These are phyloP conservation scores for Solanum acaule DNA, from an alignment of 257 asterid genomes.

Conservation along the genomic window DNA sequence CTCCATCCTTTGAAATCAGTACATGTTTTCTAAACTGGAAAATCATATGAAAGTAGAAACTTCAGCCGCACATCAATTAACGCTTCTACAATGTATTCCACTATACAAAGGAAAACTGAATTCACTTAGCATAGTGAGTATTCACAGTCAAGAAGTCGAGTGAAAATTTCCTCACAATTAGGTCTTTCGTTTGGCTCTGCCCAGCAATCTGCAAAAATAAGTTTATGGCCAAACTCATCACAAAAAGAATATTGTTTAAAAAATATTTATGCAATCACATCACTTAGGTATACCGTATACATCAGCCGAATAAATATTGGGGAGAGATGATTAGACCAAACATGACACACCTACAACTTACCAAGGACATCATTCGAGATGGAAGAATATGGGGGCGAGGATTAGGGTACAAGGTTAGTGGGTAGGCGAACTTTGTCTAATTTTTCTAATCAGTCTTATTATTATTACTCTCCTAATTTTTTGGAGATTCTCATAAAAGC, in stretches of 20 bases:
- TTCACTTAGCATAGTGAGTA: conserved; percentile 48
- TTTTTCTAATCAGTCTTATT: background rate
- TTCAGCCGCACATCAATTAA: conserved; percentile 30
- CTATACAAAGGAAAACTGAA: conserved; percentile 5
- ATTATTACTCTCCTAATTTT: background rate
- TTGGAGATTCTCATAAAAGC: background rate
- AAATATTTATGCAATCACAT: background rate
- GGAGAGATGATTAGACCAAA: background rate
- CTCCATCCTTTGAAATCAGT: too few species aligned
- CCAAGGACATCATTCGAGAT: background rate
- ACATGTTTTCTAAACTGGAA: background rate
- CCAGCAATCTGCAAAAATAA: conserved; percentile 62
- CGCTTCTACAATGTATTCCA: conserved; percentile 35
- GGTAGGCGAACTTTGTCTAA: background rate
- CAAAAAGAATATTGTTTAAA: background rate
- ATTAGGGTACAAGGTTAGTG: background rate
- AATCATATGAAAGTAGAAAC: conserved; percentile 19
- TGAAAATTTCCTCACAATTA: conserved; percentile 65
- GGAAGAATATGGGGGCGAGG: background rate
- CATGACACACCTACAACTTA: background rate
- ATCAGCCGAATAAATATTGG: background rate
- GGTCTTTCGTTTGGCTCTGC: conserved; percentile 74
- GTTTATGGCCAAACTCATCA: background rate
- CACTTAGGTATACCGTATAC: background rate
- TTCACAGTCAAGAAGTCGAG: conserved; percentile 71